A percentile compares a stretch with the other conserved stretches of the same genome.
These are phyloP conservation scores for Ustilago nuda DNA, from an alignment of 1,284 basidiomycete species.

Conservation along the genomic window DNA sequence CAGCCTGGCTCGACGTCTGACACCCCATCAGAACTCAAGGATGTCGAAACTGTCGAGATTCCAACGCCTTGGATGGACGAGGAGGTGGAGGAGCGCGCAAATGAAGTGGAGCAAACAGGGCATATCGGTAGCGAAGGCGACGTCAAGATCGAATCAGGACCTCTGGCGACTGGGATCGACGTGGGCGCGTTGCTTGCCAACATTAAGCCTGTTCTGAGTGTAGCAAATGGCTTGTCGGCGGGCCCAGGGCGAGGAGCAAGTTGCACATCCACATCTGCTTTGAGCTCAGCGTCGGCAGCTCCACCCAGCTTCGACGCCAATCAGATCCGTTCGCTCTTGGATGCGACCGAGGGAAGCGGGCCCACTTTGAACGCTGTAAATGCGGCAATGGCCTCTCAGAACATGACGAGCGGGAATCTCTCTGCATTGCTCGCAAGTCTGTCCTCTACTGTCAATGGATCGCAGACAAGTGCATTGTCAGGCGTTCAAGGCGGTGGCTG, in stretches of 20 bases:
- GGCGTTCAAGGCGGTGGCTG: background rate
- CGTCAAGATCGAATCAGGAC: background rate
- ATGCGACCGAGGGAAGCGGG: constrained; percentile 17
- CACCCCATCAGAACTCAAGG: constrained; percentile 18
- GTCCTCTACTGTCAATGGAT: constrained; percentile 4
- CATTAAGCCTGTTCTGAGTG: constrained; percentile 9
- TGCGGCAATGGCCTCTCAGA: constrained; percentile 13
- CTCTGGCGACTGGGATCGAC: background rate
- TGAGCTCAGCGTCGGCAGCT: constrained; percentile 3
- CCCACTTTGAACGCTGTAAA: constrained; percentile 16
- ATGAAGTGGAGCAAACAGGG: background rate
- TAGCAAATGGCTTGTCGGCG: background rate
- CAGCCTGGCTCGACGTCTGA: constrained; percentile 22
- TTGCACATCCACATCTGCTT: background rate
- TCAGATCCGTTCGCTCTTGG: constrained; percentile 31
- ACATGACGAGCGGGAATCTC: constrained; percentile 15
- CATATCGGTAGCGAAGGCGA: background rate
- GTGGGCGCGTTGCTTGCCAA: constrained; percentile 29
- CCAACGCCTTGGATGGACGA: constrained; percentile 22
- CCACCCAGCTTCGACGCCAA: constrained; percentile 26
- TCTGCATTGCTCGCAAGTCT: constrained; percentile 37
- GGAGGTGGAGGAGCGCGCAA: background rate
- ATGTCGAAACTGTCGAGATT: constrained; percentile 10
- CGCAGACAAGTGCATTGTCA: background rate
- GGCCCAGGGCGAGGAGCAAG: background rate